Base-by-base conservation (phyloP, 2,329 filamentous ascomycete genomes). In the Fusarium robinianum region DNA sequence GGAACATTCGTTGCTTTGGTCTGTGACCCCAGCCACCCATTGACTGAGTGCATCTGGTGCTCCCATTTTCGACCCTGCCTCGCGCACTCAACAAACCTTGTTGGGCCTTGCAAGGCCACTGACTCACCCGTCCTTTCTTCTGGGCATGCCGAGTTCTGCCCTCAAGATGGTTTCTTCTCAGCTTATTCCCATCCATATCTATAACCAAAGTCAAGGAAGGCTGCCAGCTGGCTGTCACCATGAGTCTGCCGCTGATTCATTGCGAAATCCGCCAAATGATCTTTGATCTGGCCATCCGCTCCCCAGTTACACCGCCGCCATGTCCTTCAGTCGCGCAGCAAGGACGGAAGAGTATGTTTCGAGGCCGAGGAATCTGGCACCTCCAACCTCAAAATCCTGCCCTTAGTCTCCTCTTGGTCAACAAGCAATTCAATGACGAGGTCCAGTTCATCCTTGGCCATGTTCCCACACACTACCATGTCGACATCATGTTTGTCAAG, bases 401-500 rank as follows among this genome's bases (percentile, higher is more conserved):
- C 0, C 7, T 24, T 1, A 8, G 9, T 10, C 35, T 51, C 5
- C 16, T 51, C 5, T 10, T 54, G 1, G 38, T 54, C 1, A 35
- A 34, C 12, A 51, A 12, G 2, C 34, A 43, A 6, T 37, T 40
- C 7, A 2, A 29, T 1, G 5, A 8, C 1, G 34, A 43, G 8
- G 18, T 37, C 1, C 8, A 30, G 8, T 5, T 37, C 11, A 10
- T 54, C 2, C 3, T 38, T 2, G 2, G 8, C 0, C 10, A 11
- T 5, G 6, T 42, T 1, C 17, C 30, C 2, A 33, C 34, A 0
- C 6, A n/a, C 2, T 51, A 43, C 5, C 21, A 54, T 3, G 36
- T 54, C 9, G 46, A 54, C 8, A 23, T 54, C 8, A 54, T 51
- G 40, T 31, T 51, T 9, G 21, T 54, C 0, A 51, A 51, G 4